These are phyloP conservation scores for Chrysosporium keratinophilum DNA, from an alignment of 2,329 filamentous ascomycete genomes.

Conservation along the genomic window DNA sequence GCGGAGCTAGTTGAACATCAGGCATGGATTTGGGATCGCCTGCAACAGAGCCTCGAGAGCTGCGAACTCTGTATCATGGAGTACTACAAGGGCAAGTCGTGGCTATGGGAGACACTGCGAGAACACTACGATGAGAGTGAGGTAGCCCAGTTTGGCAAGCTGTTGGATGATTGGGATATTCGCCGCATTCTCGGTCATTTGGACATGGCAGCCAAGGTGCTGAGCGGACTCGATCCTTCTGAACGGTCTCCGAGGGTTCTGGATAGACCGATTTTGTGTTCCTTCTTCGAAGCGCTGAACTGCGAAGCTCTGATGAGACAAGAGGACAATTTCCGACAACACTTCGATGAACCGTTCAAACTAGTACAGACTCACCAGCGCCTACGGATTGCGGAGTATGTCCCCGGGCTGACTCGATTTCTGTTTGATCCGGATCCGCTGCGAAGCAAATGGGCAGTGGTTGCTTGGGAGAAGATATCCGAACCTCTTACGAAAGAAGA, in stretches of 20 bases:
- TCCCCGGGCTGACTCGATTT: conserved; percentile 76
- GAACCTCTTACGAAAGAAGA: conserved; percentile 57
- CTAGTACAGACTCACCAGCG: conserved; percentile 67
- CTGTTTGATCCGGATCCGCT: conserved; percentile 62
- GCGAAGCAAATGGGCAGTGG: conserved; percentile 57
- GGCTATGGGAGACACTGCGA: conserved; percentile 52
- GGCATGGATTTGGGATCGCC: conserved; percentile 47
- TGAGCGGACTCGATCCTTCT: conserved; percentile 42
- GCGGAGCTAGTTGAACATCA: conserved; percentile 52
- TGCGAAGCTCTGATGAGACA: conserved; percentile 64
- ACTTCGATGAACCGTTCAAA: conserved; percentile 75
- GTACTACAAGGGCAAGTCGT: conserved; percentile 60
- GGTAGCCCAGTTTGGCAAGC: conserved; percentile 43
- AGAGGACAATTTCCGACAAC: conserved; percentile 42
- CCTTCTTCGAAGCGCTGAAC: conserved; percentile 80
- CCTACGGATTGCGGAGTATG: conserved; percentile 62
- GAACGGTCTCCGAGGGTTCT: conserved; percentile 43
- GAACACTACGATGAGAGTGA: conserved; percentile 44
- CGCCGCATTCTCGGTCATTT: conserved; percentile 52
- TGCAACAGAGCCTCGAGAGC: conserved; percentile 49
- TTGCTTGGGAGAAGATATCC: conserved; percentile 57
- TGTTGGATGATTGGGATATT: conserved; percentile 52
- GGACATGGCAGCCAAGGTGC: conserved; percentile 45
- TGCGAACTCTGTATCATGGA: conserved; percentile 63
- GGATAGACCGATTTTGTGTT: conserved; percentile 56